Base-by-base conservation (phyloP, 305 asterid genomes). In the Fraxinus dipetala region DNA sequence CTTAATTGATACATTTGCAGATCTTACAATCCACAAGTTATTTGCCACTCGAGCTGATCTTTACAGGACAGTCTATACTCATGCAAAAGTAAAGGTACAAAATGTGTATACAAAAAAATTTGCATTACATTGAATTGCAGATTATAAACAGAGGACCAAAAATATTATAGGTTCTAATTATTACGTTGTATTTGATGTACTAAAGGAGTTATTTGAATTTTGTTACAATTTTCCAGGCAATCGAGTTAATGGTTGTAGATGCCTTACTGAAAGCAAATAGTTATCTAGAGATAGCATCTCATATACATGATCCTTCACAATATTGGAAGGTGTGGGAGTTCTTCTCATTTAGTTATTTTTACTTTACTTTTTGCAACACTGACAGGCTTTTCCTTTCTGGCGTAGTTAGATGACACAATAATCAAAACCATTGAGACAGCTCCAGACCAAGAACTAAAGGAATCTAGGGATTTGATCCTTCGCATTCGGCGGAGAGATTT, bases 21-120 rank as follows among this genome's bases (percentile, higher is more conserved):
- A 94, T 90, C 88, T 91, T 51, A 91, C 97, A 51, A 76, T 95
- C 88, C 92, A 95, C 89, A 95, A 94, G 90, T 79, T 95, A 90
- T 95, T 95, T 85, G 90, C 95, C 69, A 85, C 97, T 43, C 93
- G 97, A 79, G 98, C 98, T 88, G 99, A 95, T 88, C 90, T 95
- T 86, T 86, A 89, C 83, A 87, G 97, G 86, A 95, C 99, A 70
- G 95, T 89, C 56, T 95, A 95, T 88, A 89, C 96, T 80, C 98
- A 95, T 89, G 95, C 98, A 82, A 94, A 94, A 95, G 98, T 93
- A 86, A 95, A 94, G 97, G 99, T 94, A 75, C 48, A 78, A 24
- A 70, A 81, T 76, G 36, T 72, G 43, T 85, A 78, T 73, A 30
- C 22, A 24, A 43, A 16, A 65, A 26, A 81, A 69, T 80, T 28